Base-by-base conservation (phyloP, 140 eudicot species). In the Oenanthe javanica region DNA sequence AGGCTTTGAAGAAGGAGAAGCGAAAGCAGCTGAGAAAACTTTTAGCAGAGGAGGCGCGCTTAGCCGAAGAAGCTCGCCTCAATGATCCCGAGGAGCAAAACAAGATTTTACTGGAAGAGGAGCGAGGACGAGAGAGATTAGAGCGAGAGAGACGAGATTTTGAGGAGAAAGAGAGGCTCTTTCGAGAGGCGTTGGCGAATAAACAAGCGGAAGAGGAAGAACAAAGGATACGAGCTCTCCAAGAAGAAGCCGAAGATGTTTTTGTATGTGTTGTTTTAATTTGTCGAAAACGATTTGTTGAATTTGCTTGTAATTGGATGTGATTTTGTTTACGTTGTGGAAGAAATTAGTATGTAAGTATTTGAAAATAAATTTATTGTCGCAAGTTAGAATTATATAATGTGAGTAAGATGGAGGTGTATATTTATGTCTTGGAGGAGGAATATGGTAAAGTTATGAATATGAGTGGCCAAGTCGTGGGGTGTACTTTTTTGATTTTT, bases 1-100 rank as follows among this genome's bases (percentile, higher is more conserved):
- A 95, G 88, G 88, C 87, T 43, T 79, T 87, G 81, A 95, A 95
- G 96, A 95, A 88, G 89, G 93, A 93, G 83, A 95, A 93, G 83
- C 83, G 99, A 88, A 92, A 89, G 88, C 94, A 90, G 66, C 83
- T 84, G 55, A 81, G 99, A 80, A 95, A 87, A 84, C 97, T 91
- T 82, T 43, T 84, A 31, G 99, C 99, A 2, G 90, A 85, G 86
- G 87, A 84, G 84, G 92, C 91, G 55, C 94, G 97, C 23, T 81
- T 85, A 19, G 90, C 84, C 79, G 96, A 87, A 85, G 96, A 89
- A 82, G 92, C 97, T 61, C 86, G 84, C 71, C 83, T 89, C 55
- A 86, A 90, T 48, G 97, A 95, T 83, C 97, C 97, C 1, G 90
- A 88, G 75, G 87, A 86, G 90, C 97, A 77, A 81, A 85, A 80